Base-by-base conservation (phyloP, 768 basidiomycete species). In the Gautieria morchelliformis region DNA sequence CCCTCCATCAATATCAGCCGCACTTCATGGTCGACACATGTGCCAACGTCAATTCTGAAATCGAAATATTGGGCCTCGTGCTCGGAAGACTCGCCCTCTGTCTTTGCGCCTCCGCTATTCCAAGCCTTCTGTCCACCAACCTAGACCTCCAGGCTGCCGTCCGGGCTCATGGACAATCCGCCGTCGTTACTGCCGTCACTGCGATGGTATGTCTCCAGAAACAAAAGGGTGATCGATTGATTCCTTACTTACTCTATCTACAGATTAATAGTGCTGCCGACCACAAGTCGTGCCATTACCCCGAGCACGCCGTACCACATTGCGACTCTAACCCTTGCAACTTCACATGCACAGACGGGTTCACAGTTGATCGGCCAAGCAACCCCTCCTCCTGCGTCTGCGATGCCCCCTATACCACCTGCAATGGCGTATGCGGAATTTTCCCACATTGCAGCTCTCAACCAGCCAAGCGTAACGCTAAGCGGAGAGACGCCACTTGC, bases 271-370 rank as follows among this genome's bases (percentile, higher is more conserved):
- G 10, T 0, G 64, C 62, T 12, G 53, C 61, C 1, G 59, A 63
- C 27, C 11, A 15, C 19, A 40, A 62, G 30, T 40, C 66, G 39
- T 74, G 74, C 57, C 53, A 61, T 9, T 80, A 74, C 63, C 79
- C 79, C 0, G 62, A 67, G 3, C 69, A 79, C 59, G 68, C 73
- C 8, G 57, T 61, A 2, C 72, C 77, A 1, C 20, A 59, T 4
- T 80, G 79, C 63, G 56, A 62, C 40, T 65, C 66, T 4, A 67
- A 68, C 54, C 73, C 76, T 2, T 80, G 79, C 61, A 68, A 68
- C 37, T 81, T 79, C 58, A 65, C 64, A 1, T 80, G 79, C 70
- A 71, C 63, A 37, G 67, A 77, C 60, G 77, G 77, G 65, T 79
- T 64, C 63, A 70, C 63, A 1, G 37, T 60, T 6, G 60, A 35